Base-by-base conservation (phyloP, 73 alveolate genomes). In the Breviolum minutum region DNA sequence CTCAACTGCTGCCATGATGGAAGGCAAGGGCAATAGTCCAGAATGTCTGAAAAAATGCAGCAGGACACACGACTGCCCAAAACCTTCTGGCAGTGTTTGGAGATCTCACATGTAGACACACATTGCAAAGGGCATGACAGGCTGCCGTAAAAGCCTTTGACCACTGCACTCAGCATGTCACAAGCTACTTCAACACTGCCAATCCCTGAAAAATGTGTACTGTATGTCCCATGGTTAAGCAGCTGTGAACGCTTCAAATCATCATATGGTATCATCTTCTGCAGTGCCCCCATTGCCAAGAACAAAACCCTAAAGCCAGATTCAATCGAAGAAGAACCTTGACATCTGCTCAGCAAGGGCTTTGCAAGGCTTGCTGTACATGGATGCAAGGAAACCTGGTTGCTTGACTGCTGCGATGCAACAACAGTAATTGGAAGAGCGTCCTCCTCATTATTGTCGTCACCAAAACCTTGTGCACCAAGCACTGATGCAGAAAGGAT, bases 21-120 rank as follows among this genome's bases (percentile, higher is more conserved):
- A 22, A 82, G 14, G 20, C 66, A 8, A 48, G 91, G 91, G 40
- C 71, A 48, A 82, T 40, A 82, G 14, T 82, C 91, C 91, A 82
- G 17, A 48, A 82, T 82, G n/a, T 82, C 40, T 62, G 32, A 12
- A 48, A 40, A 61, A 13, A 82, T 73, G 20, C 91, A 82, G 64
- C 54, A 14, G 64, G 11, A 12, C 6, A 29, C 70, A 19, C 91
- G 17, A 20, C 7, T 6, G 40, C 32, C 48, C 91, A 82, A 61
- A 40, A 82, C 30, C 54, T 48, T 48, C 17, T 32, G 22, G 64
- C 91, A 40, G 73, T 82, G 91, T 20, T 19, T 26, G 64, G 13
- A 48, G 13, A 82, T 48, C 73, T 82, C 91, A 19, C 91, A 82
- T 26, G 48, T 73, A 48, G 40, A 82, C 64, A 48, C 71, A 61